phyloP scores from a whole-genome alignment of 2,329 filamentous ascomycete genomes.

The Endoconidiophora laricicola region DNA sequence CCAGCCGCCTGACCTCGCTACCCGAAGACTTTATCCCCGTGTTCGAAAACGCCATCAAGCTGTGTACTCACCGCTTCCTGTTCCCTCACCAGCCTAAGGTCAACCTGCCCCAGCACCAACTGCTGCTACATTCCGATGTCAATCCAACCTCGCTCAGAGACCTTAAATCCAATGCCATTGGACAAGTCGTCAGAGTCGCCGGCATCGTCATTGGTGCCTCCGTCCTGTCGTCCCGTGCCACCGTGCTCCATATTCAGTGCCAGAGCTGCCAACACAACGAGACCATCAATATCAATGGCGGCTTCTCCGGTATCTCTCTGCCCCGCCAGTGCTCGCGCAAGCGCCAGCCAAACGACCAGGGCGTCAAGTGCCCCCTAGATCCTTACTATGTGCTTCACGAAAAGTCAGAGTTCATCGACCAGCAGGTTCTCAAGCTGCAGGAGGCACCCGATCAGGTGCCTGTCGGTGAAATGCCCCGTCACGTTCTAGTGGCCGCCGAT shows the following conservation, averaged over 20 bases:
- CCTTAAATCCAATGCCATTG: conserved; percentile 81
- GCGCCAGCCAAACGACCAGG: conserved; percentile 46
- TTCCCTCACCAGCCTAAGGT: conserved; percentile 56
- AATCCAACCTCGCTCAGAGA: conserved; percentile 87
- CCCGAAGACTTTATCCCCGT: conserved; percentile 85
- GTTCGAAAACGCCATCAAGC: conserved; percentile 83
- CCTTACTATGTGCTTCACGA: conserved; percentile 95
- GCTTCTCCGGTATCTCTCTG: conserved; percentile 74
- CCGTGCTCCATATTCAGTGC: conserved; percentile 71
- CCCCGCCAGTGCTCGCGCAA: conserved; percentile 58
- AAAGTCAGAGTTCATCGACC: conserved; percentile 85
- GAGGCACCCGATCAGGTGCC: conserved; percentile 96
- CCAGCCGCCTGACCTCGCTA: conserved; percentile 74
- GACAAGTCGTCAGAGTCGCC: conserved; percentile 86
- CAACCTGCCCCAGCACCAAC: conserved; percentile 74
- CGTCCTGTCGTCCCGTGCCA: conserved; percentile 91
- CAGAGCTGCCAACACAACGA: conserved; percentile 64
- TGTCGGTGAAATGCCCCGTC: conserved; percentile 84
- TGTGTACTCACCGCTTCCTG: conserved; percentile 85
- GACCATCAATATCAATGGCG: conserved; percentile 57
- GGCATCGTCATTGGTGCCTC: conserved; percentile 96
- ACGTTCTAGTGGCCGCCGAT: conserved; percentile 93
- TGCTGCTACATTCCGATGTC: conserved; percentile 83
- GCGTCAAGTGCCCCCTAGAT: conserved; percentile 72
- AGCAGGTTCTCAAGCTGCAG: conserved; percentile 94